Percentiles rank a stretch among this genome's conserved stretches.
Evolutionary conservation across 805 yeast species (phyloP).

Genomic region (Nakazawaea ambrosiae): DNA sequence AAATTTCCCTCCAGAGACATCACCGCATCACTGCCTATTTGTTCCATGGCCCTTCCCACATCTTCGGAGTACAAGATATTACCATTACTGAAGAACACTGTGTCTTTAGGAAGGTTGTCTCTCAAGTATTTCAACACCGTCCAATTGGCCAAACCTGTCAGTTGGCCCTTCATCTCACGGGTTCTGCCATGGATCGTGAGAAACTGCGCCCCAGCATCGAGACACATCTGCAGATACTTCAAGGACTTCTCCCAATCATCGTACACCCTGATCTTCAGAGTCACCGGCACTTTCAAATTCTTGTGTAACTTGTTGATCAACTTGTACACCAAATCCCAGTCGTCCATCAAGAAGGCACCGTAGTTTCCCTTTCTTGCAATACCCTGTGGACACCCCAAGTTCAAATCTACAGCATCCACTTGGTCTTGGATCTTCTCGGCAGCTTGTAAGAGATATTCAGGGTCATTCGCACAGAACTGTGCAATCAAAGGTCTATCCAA

Average conservation of each 20-base stretch:
- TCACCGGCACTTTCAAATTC: constrained; percentile 78
- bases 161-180: constrained; percentile 96
- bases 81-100: constrained; percentile 92
- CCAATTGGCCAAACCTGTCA: constrained; percentile 96
- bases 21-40: constrained; percentile 75
- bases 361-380: constrained; percentile 92
- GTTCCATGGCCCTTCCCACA: constrained; percentile 57
- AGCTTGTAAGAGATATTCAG: constrained; percentile 74
- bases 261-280: constrained; percentile 90
- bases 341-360: constrained; percentile 95
- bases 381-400: constrained; percentile 97
- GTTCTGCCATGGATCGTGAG: constrained; percentile 93
- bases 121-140: constrained; percentile 62
- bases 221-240: constrained; percentile 81
- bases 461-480: constrained; percentile 96
- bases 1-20: constrained; percentile 97
- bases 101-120: constrained; percentile 69
- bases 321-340: constrained; percentile 76
- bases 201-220: constrained; percentile 92
- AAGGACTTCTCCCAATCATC: constrained; percentile 79
- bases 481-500: constrained; percentile 83
- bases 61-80: constrained; percentile 89
- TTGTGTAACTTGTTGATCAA: constrained; percentile 70
- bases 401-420: constrained; percentile 95
- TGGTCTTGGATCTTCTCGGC: constrained; percentile 72